A percentile compares a stretch with the other conserved stretches of the same genome.
These are phyloP conservation scores for Boeremia lycopersici DNA, from an alignment of 2,329 filamentous ascomycete genomes.

Conservation along the genomic window DNA sequence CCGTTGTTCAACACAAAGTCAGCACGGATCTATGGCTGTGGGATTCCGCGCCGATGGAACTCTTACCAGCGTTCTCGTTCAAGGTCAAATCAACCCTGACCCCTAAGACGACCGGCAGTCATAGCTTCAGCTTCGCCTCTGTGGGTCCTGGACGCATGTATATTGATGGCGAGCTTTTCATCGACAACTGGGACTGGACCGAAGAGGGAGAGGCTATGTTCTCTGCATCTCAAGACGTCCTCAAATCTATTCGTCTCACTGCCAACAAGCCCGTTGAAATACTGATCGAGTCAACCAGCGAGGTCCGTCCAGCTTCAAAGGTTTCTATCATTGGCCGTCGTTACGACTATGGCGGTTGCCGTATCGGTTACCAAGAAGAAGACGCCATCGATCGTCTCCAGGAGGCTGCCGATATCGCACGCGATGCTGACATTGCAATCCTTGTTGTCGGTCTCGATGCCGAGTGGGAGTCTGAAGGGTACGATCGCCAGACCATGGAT, in stretches of 20 bases:
- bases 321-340: constrained; percentile 63
- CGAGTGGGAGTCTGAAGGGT: constrained; percentile 77
- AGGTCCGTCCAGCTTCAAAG: constrained; percentile 66
- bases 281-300: constrained; percentile 69
- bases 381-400: constrained; percentile 62
- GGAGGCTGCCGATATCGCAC: constrained; percentile 70
- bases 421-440: constrained; percentile 75
- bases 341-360: constrained; percentile 72
- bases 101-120: constrained; percentile 63
- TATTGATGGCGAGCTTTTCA: constrained; percentile 63
- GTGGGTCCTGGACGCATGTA: constrained; percentile 69
- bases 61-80: constrained; percentile 69
- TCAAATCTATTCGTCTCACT: constrained; percentile 65
- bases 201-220: constrained; percentile 75
- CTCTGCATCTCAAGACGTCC: constrained; percentile 68
- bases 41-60: constrained; percentile 69
- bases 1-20: constrained; percentile 62
- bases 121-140: constrained; percentile 71
- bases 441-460: constrained; percentile 78
- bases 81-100: constrained; percentile 66
- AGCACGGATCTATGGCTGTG: constrained; percentile 73
- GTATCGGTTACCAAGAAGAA: constrained; percentile 73
- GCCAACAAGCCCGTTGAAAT: constrained; percentile 66
- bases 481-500: constrained; percentile 67
- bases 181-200: constrained; percentile 73